Percentiles rank a stretch among this genome's conserved stretches.
Conservation (phyloP, 352 stramenopile genomes). For the Pythium phragmitis region DNA sequence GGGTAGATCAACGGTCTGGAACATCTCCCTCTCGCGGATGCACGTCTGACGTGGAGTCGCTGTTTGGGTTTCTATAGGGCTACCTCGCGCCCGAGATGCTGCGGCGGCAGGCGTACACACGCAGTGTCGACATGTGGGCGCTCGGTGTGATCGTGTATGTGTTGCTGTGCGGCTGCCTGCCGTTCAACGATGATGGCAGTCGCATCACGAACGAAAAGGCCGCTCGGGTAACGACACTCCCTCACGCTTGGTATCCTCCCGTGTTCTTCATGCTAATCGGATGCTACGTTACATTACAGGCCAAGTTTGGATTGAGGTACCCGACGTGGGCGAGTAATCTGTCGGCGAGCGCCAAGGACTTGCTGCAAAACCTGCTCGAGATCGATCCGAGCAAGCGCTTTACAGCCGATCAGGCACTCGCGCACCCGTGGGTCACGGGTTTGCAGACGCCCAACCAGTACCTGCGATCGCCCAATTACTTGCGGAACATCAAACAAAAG, state of each 20-base stretch:
- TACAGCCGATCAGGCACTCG: slow-evolving; percentile 79
- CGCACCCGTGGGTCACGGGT: slow-evolving; percentile 86
- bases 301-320: slow-evolving; percentile 95
- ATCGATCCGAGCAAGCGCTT: slow-evolving; percentile 76
- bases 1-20: slow-evolving; percentile 22
- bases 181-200: slow-evolving; percentile 97
- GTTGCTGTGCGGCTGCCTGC: slow-evolving; percentile 96
- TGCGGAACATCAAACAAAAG: slow-evolving; percentile 80
- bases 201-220: slow-evolving; percentile 79
- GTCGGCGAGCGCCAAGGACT: slow-evolving; percentile 84
- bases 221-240: slow-evolving; percentile 40
- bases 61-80: slow-evolving; percentile 45
- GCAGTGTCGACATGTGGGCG: slow-evolving; percentile 97
- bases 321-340: slow-evolving; percentile 90
- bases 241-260: slow-evolving; percentile 18
- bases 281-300: slow-evolving; percentile 28
- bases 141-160: slow-evolving; percentile 98
- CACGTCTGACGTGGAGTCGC: neutral
- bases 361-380: slow-evolving; percentile 81
- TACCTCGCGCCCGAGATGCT: slow-evolving; percentile 99
- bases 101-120: slow-evolving; percentile 95
- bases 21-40: neutral
- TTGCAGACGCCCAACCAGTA: slow-evolving; percentile 86
- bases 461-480: slow-evolving; percentile 85
- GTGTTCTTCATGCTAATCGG: neutral